Percentiles rank a stretch among this genome's conserved stretches.
phyloP scores from a whole-genome alignment of 352 stramenopile genomes.

The Phytophthora cajani region DNA sequence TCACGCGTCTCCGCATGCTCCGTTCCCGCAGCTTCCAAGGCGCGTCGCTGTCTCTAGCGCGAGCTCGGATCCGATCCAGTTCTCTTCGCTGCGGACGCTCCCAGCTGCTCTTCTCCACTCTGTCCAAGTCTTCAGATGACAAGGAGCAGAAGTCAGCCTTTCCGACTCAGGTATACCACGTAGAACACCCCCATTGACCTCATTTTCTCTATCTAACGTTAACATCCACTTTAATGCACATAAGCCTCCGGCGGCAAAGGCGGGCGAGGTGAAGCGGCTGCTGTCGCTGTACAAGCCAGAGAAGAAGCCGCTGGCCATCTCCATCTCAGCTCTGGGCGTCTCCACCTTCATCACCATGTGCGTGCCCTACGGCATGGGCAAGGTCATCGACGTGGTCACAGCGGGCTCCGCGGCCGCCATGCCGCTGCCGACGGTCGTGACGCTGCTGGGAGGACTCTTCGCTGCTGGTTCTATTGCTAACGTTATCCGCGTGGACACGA shows the following conservation, averaged over 20 bases:
- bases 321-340: constrained; percentile 64
- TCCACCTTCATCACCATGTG: constrained; percentile 82
- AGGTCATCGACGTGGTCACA: constrained; percentile 81
- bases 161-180: constrained; percentile 8
- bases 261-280: constrained; percentile 46
- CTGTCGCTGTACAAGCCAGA: constrained; percentile 72
- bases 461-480: constrained; percentile 73
- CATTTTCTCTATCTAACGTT: constrained; percentile 14
- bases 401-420: constrained; percentile 43
- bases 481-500: constrained; percentile 76
- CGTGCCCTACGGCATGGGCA: constrained; percentile 83
- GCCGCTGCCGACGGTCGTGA: constrained; percentile 58
- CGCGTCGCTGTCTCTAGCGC: constrained; percentile 11
- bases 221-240: not conserved
- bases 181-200: not conserved
- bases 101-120: constrained; percentile 35
- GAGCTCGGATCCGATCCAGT: constrained; percentile 1
- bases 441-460: constrained; percentile 73
- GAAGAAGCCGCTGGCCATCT: constrained; percentile 70
- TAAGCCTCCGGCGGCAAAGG: constrained; percentile 11
- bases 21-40: constrained; percentile 20
- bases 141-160: constrained; percentile 6
- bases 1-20: not conserved
- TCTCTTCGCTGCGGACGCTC: not conserved
- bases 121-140: constrained; percentile 22